Base-by-base conservation (phyloP, 2,329 filamentous ascomycete genomes). In the Exophiala alcalophila region DNA sequence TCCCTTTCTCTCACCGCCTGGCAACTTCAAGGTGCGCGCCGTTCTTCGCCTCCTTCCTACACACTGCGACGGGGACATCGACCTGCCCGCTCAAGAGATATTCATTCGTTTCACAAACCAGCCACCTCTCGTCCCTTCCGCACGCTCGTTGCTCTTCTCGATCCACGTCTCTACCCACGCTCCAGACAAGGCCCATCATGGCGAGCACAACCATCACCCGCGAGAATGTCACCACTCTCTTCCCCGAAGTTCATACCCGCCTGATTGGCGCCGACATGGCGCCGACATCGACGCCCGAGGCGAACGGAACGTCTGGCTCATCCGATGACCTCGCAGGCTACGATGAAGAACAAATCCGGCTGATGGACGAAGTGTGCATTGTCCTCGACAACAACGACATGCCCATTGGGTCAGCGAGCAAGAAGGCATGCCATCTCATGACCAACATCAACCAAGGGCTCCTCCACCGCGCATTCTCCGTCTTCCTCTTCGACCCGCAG, bases 311-410 rank as follows among this genome's bases (percentile, higher is more conserved):
- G 48, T 45, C 54, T 44, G 32, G 61, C 54, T 38, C 61, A 56
- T 23, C 62, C 63, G 43, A 62, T 63, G 87, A 88, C 45, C 77
- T 97, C 30, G 84, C 84, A 43, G 92, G 91, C 37, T 94, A 97
- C 71, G 90, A 97, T 72, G 91, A 86, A 65, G 91, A 97, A 73
- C 92, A 98, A 72, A 95, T 96, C 60, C 83, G 91, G 36, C 71
- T 98, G 59, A 98, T 98, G 92, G 91, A 98, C 61, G 92, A 97
- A 72, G 85, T 96, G 35, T 98, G 92, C 76, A 97, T 98, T 64
- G 92, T 98, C 12, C 73, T 94, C 32, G 91, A 97, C 66, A 82
- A 94, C 59, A 79, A 97, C 59, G 92, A 97, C 65, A 73, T 80
- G 59, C 90, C 91, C 20, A 95, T 98, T 65, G 92, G 92, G 52